These are phyloP conservation scores for Atkinsonella hypoxylon DNA, from an alignment of 2,329 filamentous ascomycete species.

Conservation along the genomic window DNA sequence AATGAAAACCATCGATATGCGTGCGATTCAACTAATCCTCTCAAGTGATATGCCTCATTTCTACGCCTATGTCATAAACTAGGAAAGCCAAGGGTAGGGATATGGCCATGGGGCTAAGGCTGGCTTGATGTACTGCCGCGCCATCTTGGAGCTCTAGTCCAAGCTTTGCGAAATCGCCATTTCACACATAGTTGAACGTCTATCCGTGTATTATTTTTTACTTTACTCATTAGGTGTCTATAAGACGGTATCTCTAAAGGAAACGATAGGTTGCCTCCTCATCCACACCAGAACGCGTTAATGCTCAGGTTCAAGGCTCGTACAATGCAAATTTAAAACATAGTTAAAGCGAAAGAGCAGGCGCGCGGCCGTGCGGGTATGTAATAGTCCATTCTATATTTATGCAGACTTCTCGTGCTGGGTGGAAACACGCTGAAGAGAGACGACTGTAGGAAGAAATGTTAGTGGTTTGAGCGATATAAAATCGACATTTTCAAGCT, in stretches of 20 bases:
- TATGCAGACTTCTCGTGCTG: constrained; percentile 84
- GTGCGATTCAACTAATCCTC: too few species aligned
- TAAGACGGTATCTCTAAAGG: constrained; percentile 22
- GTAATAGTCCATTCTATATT: constrained; percentile 20
- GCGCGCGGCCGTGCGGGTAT: constrained; percentile 26
- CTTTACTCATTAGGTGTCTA: constrained; percentile 34
- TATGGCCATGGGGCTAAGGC: too few species aligned
- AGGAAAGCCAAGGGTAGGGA: too few species aligned
- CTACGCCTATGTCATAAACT: too few species aligned
- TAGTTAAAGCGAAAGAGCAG: constrained; percentile 26
- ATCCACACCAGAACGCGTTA: constrained; percentile 22
- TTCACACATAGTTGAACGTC: background rate
- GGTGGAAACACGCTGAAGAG: constrained; percentile 78
- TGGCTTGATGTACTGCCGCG: too few species aligned
- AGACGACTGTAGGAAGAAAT: constrained; percentile 52
- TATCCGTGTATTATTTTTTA: constrained; percentile 15
- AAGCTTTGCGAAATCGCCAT: too few species aligned
- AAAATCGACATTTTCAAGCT: constrained; percentile 3
- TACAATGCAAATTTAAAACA: constrained; percentile 30
- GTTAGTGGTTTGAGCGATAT: constrained; percentile 30
- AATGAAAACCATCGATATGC: too few species aligned
- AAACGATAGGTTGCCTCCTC: constrained; percentile 25
- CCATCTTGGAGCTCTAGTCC: too few species aligned
- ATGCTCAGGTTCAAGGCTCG: constrained; percentile 22
- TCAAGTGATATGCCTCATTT: too few species aligned